Evolutionary conservation across 2,329 filamentous ascomycete species (phyloP).

Genomic region (Myriosclerotinia curreyana): DNA sequence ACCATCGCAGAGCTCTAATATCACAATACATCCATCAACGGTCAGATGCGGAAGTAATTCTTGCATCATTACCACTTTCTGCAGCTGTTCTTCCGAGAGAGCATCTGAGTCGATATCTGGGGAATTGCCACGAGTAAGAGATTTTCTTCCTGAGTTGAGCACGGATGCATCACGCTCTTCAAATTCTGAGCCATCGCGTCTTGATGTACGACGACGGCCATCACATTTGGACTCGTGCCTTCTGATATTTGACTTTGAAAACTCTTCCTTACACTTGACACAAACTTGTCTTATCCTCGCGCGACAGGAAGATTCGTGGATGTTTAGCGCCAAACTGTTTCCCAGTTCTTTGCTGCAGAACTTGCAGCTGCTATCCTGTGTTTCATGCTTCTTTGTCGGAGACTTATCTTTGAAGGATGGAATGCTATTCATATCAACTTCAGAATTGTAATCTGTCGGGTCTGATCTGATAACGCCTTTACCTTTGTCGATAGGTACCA

Average conservation of each 20-base stretch:
- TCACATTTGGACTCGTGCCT: constrained; percentile 4
- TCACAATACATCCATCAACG: not conserved
- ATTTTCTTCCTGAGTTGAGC: not conserved
- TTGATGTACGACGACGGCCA: not conserved
- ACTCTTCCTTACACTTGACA: constrained; percentile 1
- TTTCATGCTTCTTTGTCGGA: not conserved
- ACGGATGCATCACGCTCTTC: not conserved
- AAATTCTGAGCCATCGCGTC: constrained; percentile 3
- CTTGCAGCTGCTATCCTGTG: not conserved
- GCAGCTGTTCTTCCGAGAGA: not conserved
- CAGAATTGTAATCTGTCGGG: not conserved
- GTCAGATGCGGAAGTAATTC: not conserved
- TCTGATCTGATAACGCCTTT: not conserved
- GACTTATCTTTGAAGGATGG: not conserved
- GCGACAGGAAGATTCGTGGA: not conserved
- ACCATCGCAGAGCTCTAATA: not conserved
- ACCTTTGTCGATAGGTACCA: not conserved
- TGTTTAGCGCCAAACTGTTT: not conserved
- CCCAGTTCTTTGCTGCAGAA: not conserved
- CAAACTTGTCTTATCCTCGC: not conserved
- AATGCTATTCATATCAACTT: not conserved
- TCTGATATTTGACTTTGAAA: not conserved
- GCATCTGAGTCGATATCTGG: too few species aligned
- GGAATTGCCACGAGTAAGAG: not conserved
- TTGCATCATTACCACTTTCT: constrained; percentile 4